phyloP scores from a whole-genome alignment of 495 filamentous ascomycete species.

The Aspergillus coremiiformis region DNA sequence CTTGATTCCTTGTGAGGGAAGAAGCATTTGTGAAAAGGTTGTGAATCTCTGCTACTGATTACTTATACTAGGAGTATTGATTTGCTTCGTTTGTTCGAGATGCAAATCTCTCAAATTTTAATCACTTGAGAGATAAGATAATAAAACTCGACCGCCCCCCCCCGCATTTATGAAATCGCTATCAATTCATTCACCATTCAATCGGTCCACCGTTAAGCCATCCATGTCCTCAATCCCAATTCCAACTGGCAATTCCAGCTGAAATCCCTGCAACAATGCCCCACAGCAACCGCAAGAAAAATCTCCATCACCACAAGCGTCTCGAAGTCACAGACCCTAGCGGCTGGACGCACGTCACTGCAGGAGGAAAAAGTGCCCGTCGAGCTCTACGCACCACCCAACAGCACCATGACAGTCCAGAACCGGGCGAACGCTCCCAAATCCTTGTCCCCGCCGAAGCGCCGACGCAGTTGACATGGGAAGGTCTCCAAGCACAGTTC shows the following conservation, averaged over 20 bases:
- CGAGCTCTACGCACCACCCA: slow-evolving; percentile 10
- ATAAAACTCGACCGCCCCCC: not conserved
- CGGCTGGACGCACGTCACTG: slow-evolving; percentile 52
- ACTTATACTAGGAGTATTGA: no score
- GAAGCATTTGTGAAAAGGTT: no score
- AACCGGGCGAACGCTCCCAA: not conserved
- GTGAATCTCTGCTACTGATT: no score
- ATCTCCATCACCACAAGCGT: slow-evolving; percentile 30
- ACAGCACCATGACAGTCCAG: not conserved
- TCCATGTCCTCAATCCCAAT: not conserved
- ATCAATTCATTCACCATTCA: not conserved
- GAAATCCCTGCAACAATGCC: slow-evolving; percentile 30
- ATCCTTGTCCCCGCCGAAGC: slow-evolving; percentile 26
- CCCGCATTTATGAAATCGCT: not conserved
- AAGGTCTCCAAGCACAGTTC: slow-evolving; percentile 33
- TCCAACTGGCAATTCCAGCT: not conserved
- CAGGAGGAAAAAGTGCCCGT: slow-evolving; percentile 19
- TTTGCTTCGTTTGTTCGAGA: no score
- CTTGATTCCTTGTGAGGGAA: no score
- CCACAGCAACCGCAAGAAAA: slow-evolving; percentile 39
- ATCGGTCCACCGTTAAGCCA: not conserved
- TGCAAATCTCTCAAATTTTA: no score
- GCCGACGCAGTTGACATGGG: slow-evolving; percentile 28
- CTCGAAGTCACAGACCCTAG: slow-evolving; percentile 40
- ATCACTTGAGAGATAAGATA: no score